A percentile compares a stretch with the other conserved stretches of the same genome.
Evolutionary conservation across 2,329 filamentous ascomycete genomes (phyloP).

Genomic region (Diaporthe vaccinii): DNA sequence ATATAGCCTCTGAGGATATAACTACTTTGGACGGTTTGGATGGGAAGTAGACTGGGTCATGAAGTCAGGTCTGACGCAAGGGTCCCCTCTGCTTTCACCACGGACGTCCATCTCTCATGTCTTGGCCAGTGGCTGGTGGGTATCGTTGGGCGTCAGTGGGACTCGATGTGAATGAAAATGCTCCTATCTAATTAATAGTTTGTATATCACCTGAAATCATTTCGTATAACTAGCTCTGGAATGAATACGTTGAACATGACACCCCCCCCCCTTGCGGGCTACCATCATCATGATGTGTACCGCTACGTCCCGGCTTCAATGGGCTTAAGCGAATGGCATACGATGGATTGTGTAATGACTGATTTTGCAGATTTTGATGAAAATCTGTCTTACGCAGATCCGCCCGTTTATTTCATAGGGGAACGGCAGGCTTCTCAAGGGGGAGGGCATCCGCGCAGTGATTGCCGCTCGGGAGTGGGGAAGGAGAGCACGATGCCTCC

Average conservation of each 20-base stretch:
- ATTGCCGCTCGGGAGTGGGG: constrained; percentile 22
- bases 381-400: background rate
- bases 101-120: background rate
- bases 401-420: no score
- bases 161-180: background rate
- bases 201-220: background rate
- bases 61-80: background rate
- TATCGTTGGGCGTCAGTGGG: background rate
- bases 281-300: no score
- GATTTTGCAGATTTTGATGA: background rate
- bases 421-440: background rate
- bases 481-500: background rate
- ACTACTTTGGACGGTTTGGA: constrained; percentile 30
- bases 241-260: background rate
- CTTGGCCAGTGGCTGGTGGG: no score
- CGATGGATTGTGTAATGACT: no score
- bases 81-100: background rate
- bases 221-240: background rate
- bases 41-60: constrained; percentile 5
- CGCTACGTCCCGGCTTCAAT: background rate
- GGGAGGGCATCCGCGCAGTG: background rate
- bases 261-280: no score
- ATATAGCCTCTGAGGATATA: constrained; percentile 71
- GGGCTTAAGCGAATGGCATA: background rate
- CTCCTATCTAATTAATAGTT: background rate